These are phyloP conservation scores for Trichoderma hamatum DNA, from an alignment of 2,329 filamentous ascomycete species.

Conservation along the genomic window DNA sequence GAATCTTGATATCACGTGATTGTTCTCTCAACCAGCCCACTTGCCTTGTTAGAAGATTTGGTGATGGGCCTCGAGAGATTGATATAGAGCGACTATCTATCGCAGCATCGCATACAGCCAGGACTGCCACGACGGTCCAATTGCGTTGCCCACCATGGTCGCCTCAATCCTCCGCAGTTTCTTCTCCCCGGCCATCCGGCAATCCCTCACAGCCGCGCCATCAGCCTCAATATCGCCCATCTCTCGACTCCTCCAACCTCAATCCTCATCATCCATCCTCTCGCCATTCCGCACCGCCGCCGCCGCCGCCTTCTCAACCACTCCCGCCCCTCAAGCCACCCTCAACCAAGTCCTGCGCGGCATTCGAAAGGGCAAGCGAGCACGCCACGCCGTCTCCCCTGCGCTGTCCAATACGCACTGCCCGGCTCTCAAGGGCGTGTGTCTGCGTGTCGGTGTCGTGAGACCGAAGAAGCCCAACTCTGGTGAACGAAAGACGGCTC, in stretches of 20 bases:
- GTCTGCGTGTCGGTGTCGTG: slow-evolving; percentile 88
- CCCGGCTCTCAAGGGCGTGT: slow-evolving; percentile 92
- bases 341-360: slow-evolving; percentile 76
- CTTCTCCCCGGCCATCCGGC: slow-evolving; percentile 40
- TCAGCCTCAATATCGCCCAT: slow-evolving; percentile 29
- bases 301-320: slow-evolving; percentile 55
- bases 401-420: slow-evolving; percentile 70
- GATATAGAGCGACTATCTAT: neutral
- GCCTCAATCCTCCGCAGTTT: slow-evolving; percentile 42
- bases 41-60: slow-evolving; percentile 17
- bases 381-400: slow-evolving; percentile 85
- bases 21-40: neutral
- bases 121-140: neutral
- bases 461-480: slow-evolving; percentile 99
- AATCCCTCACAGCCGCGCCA: slow-evolving; percentile 34
- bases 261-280: slow-evolving; percentile 38
- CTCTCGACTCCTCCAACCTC: slow-evolving; percentile 17
- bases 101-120: neutral
- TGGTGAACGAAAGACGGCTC: slow-evolving; percentile 92
- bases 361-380: slow-evolving; percentile 76
- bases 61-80: neutral
- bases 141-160: slow-evolving; percentile 38
- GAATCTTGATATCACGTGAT: slow-evolving; percentile 4
- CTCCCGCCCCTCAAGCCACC: slow-evolving; percentile 61
- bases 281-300: neutral